phyloP scores from a whole-genome alignment of 768 basidiomycete species.

The Russula vinacea region DNA sequence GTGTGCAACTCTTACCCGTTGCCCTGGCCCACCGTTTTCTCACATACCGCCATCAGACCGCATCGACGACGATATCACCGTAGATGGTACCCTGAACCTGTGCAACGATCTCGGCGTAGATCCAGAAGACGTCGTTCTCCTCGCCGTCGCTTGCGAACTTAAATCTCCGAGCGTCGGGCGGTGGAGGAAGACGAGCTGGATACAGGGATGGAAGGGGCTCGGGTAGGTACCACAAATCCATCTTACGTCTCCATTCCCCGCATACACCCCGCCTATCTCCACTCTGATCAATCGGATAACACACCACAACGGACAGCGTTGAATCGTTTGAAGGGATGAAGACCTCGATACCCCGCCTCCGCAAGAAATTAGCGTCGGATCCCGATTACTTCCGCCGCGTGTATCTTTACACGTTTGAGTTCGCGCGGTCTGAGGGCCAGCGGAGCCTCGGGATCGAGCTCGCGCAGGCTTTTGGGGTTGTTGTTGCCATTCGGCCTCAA shows the following conservation, averaged over 20 bases:
- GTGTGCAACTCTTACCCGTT: constrained; percentile 31
- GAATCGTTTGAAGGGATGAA: constrained; percentile 67
- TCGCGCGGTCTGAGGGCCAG: constrained; percentile 72
- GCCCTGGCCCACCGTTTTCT: background rate
- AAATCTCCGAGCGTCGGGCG: constrained; percentile 70
- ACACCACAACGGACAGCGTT: constrained; percentile 42
- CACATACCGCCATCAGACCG: constrained; percentile 42
- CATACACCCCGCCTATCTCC: background rate
- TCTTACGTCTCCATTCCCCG: background rate
- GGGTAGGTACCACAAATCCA: constrained; percentile 46
- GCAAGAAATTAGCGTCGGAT: constrained; percentile 59
- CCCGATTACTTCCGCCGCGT: constrained; percentile 70
- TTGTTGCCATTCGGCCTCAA: constrained; percentile 68
- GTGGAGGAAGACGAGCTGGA: constrained; percentile 71
- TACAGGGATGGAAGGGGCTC: constrained; percentile 74
- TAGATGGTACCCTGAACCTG: constrained; percentile 77
- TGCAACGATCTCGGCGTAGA: constrained; percentile 68
- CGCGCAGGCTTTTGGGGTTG: constrained; percentile 69
- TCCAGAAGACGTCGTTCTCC: constrained; percentile 78
- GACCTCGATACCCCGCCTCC: constrained; percentile 50
- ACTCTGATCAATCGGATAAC: background rate
- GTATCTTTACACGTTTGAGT: constrained; percentile 78
- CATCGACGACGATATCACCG: constrained; percentile 59
- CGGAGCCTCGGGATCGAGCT: constrained; percentile 71
- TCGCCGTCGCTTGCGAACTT: constrained; percentile 78